Conservation (phyloP, 306 rosid species). For the Medicago ruthenica region DNA sequence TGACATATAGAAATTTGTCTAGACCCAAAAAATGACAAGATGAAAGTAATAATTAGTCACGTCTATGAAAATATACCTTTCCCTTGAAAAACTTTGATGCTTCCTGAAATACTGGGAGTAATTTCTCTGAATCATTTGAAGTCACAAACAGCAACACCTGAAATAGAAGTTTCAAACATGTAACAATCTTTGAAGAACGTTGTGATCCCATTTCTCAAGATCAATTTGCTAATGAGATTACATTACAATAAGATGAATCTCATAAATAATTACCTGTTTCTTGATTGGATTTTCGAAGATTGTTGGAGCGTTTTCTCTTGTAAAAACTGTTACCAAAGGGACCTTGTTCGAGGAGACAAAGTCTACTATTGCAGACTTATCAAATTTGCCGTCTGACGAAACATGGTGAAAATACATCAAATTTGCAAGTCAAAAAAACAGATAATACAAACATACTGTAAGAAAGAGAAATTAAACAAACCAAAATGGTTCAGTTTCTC, state of each 20-base stretch:
- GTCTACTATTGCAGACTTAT: conserved; percentile 68
- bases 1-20: not conserved
- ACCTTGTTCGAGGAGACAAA: conserved; percentile 87
- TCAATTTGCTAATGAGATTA: conserved; percentile 22
- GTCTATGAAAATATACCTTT: conserved; percentile 63
- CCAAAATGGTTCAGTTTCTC: conserved; percentile 84
- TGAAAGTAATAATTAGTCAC: conserved; percentile 18
- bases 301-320: conserved; percentile 84
- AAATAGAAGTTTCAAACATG: conserved; percentile 39
- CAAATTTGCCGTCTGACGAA: conserved; percentile 76
- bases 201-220: conserved; percentile 12
- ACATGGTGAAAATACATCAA: conserved; percentile 34
- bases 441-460: not conserved
- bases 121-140: conserved; percentile 73
- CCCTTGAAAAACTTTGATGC: conserved; percentile 89
- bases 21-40: conserved; percentile 22
- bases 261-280: conserved; percentile 80
- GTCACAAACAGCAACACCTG: conserved; percentile 82
- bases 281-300: conserved; percentile 89
- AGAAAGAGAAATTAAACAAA: conserved; percentile 47
- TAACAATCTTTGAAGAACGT: conserved; percentile 16
- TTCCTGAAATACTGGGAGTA: conserved; percentile 73
- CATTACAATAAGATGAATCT: conserved; percentile 2
- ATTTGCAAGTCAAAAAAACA: conserved; percentile 1
- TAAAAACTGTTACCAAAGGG: conserved; percentile 83